Evolutionary conservation across 2,329 filamentous ascomycete species (phyloP).

Genomic region (Plenodomus lindquistii): DNA sequence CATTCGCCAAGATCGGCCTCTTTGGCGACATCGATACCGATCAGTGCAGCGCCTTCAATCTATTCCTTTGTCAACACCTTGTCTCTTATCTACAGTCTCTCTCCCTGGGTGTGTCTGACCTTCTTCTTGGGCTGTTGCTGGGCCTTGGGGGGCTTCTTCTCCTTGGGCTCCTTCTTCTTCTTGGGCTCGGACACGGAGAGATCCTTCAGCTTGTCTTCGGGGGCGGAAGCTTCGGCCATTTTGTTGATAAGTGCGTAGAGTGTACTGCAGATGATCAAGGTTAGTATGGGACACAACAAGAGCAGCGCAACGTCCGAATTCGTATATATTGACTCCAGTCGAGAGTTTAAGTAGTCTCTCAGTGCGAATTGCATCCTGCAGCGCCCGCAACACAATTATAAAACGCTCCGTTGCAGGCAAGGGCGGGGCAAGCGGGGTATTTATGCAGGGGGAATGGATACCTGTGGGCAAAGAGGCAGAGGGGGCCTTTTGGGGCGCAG

Average conservation of each 20-base stretch:
- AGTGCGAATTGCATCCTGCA: background rate
- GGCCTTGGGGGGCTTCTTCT: slow-evolving; percentile 40
- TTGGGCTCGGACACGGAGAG: slow-evolving; percentile 45
- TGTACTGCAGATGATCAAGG: background rate
- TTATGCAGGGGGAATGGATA: slow-evolving; percentile 14
- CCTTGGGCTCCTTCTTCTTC: slow-evolving; percentile 43
- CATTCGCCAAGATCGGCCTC: slow-evolving; percentile 86
- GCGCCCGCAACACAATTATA: background rate
- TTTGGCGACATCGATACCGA: slow-evolving; percentile 87
- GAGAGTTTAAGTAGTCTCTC: background rate
- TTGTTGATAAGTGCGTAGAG: background rate
- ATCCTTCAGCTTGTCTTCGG: slow-evolving; percentile 52
- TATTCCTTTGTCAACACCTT: slow-evolving; percentile 32
- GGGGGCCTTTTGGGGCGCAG: slow-evolving; percentile 5
- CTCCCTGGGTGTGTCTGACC: slow-evolving; percentile 20
- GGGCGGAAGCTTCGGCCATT: slow-evolving; percentile 40
- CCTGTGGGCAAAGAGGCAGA: slow-evolving; percentile 30
- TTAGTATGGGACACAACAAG: slow-evolving; percentile 4
- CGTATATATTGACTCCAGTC: background rate
- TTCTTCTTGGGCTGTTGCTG: slow-evolving; percentile 54
- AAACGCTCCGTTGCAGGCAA: slow-evolving; percentile 1
- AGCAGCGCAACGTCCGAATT: background rate
- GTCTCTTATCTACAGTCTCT: background rate
- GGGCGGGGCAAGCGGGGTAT: slow-evolving; percentile 42
- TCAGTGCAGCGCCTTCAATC: slow-evolving; percentile 67